Evolutionary conservation across 345 rosid species (phyloP), one percentile per base, ranked within the genome.

Genomic region (Brassica carinata): DNA sequence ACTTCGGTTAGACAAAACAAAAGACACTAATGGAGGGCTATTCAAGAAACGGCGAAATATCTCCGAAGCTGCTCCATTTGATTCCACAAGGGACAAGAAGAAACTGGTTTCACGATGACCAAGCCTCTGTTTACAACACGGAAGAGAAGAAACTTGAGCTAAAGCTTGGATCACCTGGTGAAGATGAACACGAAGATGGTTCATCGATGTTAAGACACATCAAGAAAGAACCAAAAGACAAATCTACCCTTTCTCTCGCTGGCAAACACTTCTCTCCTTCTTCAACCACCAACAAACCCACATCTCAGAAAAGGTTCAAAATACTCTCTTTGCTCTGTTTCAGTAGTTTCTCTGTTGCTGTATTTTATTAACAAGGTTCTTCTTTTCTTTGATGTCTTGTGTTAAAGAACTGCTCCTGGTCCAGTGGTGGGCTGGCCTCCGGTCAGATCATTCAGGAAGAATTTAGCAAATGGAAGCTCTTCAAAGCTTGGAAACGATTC

Each of bases 91-190:
- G 74, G 76, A 82, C 88, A 83, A 84, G 89, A 45, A 38, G 45
- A 83, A 86, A 86, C 8, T 90, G 91, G 89, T 74, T 77, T 45
- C 71, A 77, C 14, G 84, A 74, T 55, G 82, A 79, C 9, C 67
- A 74, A 7, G 67, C 73, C 8, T 75, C 74, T 58, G 84, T 74
- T 78, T 71, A 82, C 66, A 81, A 84, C 26, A 76, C 86, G 62
- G 97, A 88, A 73, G 97, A 91, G 84, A 90, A 85, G 82, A 87
- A 89, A 81, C 97, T 96, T 64, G 99, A 96, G 81, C 91, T 96
- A 2, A 93, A 95, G 87, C 97, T 96, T 66, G 98, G 92, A 84
- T 97, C 91, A 10, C 99, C 99, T 4, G 94, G 97, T 48, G 67
- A 17, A 8, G 73, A 76, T 8, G 81, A 69, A 19, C 23, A 19